phyloP scores from a whole-genome alignment of 2,329 filamentous ascomycete species.

The Fusarium kyushuense region DNA sequence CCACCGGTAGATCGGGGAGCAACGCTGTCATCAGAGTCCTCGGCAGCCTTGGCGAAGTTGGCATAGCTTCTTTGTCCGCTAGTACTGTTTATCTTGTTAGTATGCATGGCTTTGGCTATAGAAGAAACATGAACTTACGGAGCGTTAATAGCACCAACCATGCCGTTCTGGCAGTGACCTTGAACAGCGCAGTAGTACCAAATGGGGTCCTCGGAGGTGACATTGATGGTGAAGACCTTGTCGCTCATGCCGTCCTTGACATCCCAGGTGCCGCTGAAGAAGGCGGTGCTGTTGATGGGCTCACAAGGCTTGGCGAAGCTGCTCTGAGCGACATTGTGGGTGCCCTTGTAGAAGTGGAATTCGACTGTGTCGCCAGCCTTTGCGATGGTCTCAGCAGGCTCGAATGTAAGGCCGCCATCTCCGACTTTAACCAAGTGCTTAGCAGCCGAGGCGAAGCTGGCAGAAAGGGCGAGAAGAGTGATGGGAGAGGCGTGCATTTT shows the following conservation, averaged over 20 bases:
- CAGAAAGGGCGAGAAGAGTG: conserved; percentile 27
- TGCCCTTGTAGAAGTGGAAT: conserved; percentile 60
- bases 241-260: conserved; percentile 30
- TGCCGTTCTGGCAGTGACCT: conserved; percentile 70
- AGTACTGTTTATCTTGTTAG: conserved; percentile 18
- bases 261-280: conserved; percentile 52
- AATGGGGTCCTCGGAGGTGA: conserved; percentile 63
- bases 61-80: conserved; percentile 34
- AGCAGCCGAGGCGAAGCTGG: conserved; percentile 24
- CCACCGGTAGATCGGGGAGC: conserved; percentile 41
- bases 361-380: conserved; percentile 61
- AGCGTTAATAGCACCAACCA: conserved; percentile 63
- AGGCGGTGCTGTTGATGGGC: conserved; percentile 64
- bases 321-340: conserved; percentile 72
- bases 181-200: conserved; percentile 74
- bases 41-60: conserved; percentile 31
- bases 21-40: conserved; percentile 24
- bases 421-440: conserved; percentile 46
- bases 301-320: conserved; percentile 70
- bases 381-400: conserved; percentile 64
- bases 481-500: conserved; percentile 36
- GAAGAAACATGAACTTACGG: conserved; percentile 35
- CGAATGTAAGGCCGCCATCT: conserved; percentile 58
- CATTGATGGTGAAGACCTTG: conserved; percentile 38
- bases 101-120: neutral